phyloP scores from a whole-genome alignment of 805 yeast species.

The Saccharomycopsis sp. region DNA sequence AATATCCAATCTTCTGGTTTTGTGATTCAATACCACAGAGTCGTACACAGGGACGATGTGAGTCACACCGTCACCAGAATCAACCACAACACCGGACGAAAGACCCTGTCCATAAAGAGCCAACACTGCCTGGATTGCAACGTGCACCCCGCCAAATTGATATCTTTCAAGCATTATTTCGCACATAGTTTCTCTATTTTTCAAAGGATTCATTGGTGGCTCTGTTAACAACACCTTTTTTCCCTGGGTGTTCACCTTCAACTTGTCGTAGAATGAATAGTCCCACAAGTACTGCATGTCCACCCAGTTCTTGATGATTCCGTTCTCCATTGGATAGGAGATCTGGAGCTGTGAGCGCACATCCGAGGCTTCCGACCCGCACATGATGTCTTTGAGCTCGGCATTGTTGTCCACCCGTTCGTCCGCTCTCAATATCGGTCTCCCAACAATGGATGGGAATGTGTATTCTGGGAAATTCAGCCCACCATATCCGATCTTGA shows the following conservation, averaged over 20 bases:
- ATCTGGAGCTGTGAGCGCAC: constrained; percentile 86
- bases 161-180: constrained; percentile 90
- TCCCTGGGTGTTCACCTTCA: constrained; percentile 72
- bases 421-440: constrained; percentile 95
- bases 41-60: constrained; percentile 98
- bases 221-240: constrained; percentile 85
- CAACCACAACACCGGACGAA: constrained; percentile 95
- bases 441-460: constrained; percentile 94
- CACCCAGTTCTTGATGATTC: constrained; percentile 95
- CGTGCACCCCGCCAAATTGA: constrained; percentile 86
- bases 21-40: constrained; percentile 90
- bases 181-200: constrained; percentile 87
- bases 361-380: constrained; percentile 91
- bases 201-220: constrained; percentile 96
- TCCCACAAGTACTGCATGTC: constrained; percentile 99
- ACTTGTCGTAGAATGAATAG: constrained; percentile 87
- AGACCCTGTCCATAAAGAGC: constrained; percentile 96
- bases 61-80: constrained; percentile 98
- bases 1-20: constrained; percentile 86
- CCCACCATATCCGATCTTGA: constrained; percentile 94
- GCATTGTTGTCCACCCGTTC: constrained; percentile 64
- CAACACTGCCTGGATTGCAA: constrained; percentile 95
- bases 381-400: constrained; percentile 93
- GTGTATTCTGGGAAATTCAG: constrained; percentile 95
- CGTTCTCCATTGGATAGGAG: constrained; percentile 98